Percentiles rank a stretch among this genome's conserved stretches.
Evolutionary conservation across 1,284 basidiomycete species (phyloP).

Genomic region (Neolentinus lepideus): DNA sequence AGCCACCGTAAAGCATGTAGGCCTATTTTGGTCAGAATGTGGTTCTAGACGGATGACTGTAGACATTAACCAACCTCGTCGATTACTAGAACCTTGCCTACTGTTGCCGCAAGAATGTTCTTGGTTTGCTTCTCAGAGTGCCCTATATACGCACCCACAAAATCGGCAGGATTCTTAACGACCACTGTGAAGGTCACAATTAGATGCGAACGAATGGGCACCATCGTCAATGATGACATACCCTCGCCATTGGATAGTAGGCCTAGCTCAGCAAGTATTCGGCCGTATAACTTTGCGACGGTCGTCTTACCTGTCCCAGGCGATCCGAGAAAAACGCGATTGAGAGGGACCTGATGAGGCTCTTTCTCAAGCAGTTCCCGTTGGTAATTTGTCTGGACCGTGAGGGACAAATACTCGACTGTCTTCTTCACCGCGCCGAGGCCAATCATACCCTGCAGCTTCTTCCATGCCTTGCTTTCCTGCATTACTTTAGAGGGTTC

Average conservation of each 20-base stretch:
- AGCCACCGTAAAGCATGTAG: conserved; percentile 53
- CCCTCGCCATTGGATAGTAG: conserved; percentile 63
- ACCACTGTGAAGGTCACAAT: conserved; percentile 33
- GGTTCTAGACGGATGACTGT: not conserved
- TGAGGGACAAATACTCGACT: conserved; percentile 37
- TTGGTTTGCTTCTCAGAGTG: conserved; percentile 59
- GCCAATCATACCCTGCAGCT: conserved; percentile 47
- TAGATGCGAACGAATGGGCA: not conserved
- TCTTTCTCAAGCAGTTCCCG: conserved; percentile 50
- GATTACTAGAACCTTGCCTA: conserved; percentile 61
- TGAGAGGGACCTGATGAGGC: conserved; percentile 47
- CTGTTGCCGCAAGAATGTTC: conserved; percentile 43
- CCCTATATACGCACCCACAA: conserved; percentile 46
- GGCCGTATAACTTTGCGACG: conserved; percentile 57
- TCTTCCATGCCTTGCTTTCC: conserved; percentile 40
- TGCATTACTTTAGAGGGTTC: conserved; percentile 43
- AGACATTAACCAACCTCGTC: conserved; percentile 42
- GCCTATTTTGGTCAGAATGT: conserved; percentile 32
- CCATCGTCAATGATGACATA: conserved; percentile 18
- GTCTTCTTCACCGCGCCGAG: conserved; percentile 49
- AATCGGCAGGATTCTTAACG: conserved; percentile 59
- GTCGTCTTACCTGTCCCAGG: conserved; percentile 67
- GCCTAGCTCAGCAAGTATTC: conserved; percentile 49
- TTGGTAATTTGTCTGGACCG: conserved; percentile 45
- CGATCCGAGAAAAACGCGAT: conserved; percentile 54